Evolutionary conservation across 2,329 filamentous ascomycete species (phyloP), one percentile per base, ranked within the genome.

Genomic region (Xenoacremonium recifei): DNA sequence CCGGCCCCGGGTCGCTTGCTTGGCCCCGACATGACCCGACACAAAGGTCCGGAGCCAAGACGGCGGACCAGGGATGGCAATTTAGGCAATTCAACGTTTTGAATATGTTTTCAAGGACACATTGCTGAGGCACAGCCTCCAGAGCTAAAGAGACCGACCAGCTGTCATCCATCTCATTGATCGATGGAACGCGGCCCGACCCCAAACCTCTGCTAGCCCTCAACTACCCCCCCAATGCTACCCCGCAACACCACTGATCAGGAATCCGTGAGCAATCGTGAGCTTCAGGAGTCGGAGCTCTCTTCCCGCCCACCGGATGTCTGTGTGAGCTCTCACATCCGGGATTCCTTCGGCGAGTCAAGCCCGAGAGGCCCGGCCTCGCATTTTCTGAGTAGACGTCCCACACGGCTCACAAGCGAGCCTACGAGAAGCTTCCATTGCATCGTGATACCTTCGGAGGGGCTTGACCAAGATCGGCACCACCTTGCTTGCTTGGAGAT

Each of bases 231-330:
- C 47, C 27, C 35, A 34, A 36, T 50, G 32, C 32, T 53, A 56
- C 55, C 51, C 49, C 55, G 57, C 53, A 58, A 51, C 54, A 57
- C 49, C 54, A 56, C 45, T 44, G 42, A 38, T 47, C 45, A 38
- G 35, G 16, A 39, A 34, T 30, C 49, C 43, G 42, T 32, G 57
- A 48, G 42, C 46, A 40, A 58, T 56, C 51, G 50, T 42, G 51
- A 58, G 53, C 49, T 51, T 57, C 54, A 54, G 6, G n/a, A n/a
- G n/a, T n/a, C n/a, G n/a, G n/a, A n/a, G n/a, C n/a, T n/a, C n/a
- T n/a, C n/a, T n/a, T n/a, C n/a, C n/a, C n/a, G 23, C 13, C 23
- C 13, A 13, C 23, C 23, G 23, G 23, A 7, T 9, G 9, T 27
- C 13, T 13, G 7, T 32, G 29, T 32, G 15, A 27, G 9, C 40